Conservation (phyloP, 2,329 filamentous ascomycete genomes). For the Onygenales sp. region DNA sequence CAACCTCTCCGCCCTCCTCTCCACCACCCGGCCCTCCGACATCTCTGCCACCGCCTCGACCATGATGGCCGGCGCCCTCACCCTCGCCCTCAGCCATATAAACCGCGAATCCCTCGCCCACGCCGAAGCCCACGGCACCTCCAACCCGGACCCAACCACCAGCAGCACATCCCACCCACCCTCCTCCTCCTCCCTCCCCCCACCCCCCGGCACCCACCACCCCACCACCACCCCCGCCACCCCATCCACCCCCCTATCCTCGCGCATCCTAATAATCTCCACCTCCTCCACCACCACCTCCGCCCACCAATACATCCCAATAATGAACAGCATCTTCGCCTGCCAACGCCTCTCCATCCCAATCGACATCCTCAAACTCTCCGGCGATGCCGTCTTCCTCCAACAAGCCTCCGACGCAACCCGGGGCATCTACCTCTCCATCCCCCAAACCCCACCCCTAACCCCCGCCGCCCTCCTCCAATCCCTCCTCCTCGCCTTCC, state of each 20-base stretch:
- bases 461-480: constrained; percentile 63
- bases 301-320: constrained; percentile 85
- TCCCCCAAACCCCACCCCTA: constrained; percentile 59
- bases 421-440: constrained; percentile 58
- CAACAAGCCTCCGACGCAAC: constrained; percentile 80
- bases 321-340: constrained; percentile 98
- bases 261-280: constrained; percentile 80
- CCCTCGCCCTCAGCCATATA: constrained; percentile 79
- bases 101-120: constrained; percentile 67
- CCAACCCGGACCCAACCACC: constrained; percentile 18
- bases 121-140: constrained; percentile 45
- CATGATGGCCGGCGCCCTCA: constrained; percentile 82
- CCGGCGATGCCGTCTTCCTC: constrained; percentile 79
- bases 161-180: constrained; percentile 14
- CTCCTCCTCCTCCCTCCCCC: constrained; percentile 8
- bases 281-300: constrained; percentile 85
- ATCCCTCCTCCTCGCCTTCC: constrained; percentile 89
- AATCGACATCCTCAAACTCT: constrained; percentile 83
- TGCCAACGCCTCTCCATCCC: constrained; percentile 80
- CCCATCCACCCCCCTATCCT: constrained; percentile 45
- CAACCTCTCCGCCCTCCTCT: constrained; percentile 65
- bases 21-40: constrained; percentile 57
- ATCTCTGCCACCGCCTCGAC: constrained; percentile 59
- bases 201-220: constrained; percentile 13
- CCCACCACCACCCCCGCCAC: constrained; percentile 36